Conservation (phyloP, 2,329 filamentous ascomycete species). For the Tolypocladium album region DNA sequence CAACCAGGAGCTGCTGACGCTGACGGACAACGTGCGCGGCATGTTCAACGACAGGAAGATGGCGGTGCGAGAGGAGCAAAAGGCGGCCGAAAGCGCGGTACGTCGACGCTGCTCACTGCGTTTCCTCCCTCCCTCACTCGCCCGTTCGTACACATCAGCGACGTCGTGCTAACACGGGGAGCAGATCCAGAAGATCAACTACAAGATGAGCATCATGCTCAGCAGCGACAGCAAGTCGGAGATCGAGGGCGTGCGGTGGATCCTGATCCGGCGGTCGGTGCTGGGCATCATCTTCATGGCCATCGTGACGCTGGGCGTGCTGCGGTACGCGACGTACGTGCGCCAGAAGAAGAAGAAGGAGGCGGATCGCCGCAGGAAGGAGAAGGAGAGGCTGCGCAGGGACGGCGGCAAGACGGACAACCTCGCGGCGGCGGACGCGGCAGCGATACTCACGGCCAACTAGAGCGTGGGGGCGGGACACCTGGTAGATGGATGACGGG, state of each 20-base stretch:
- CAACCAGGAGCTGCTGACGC: conserved; percentile 67
- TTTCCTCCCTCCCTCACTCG: not conserved
- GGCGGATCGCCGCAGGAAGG: conserved; percentile 29
- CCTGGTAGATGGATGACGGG: not conserved
- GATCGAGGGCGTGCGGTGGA: conserved; percentile 85
- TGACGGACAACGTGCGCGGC: conserved; percentile 88
- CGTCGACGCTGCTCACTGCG: conserved; percentile 13
- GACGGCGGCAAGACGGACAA: conserved; percentile 35
- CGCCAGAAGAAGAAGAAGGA: conserved; percentile 38
- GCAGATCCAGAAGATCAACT: conserved; percentile 85
- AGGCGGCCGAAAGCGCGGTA: conserved; percentile 70
- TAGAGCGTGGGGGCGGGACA: conserved; percentile 14
- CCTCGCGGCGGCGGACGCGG: conserved; percentile 38
- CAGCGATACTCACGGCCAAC: conserved; percentile 47
- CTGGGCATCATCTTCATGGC: conserved; percentile 58
- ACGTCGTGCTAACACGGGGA: not conserved
- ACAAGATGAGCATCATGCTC: conserved; percentile 85
- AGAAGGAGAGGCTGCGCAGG: conserved; percentile 30
- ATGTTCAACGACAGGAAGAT: conserved; percentile 96
- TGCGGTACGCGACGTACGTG: conserved; percentile 50
- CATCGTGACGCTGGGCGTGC: conserved; percentile 45
- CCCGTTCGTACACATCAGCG: not conserved
- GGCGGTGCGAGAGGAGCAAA: conserved; percentile 79
- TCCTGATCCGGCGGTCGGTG: conserved; percentile 55
- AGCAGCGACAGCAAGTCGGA: conserved; percentile 87